A percentile compares a stretch with the other conserved stretches of the same genome.
phyloP scores from a whole-genome alignment of 2,329 filamentous ascomycete species.

The Venturia nashicola region DNA sequence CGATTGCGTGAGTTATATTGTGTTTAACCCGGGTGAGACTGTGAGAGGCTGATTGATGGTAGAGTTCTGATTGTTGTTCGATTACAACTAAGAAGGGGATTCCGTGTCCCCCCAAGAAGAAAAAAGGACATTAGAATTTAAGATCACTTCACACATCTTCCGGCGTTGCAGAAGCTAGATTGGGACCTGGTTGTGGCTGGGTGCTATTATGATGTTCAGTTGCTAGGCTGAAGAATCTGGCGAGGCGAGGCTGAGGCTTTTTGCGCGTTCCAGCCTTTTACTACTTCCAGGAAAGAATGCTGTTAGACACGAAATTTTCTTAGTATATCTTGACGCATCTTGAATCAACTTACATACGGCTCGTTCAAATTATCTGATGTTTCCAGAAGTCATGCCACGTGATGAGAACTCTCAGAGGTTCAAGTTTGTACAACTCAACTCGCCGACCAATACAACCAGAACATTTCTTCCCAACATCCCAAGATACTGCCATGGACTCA shows the following conservation, averaged over 20 bases:
- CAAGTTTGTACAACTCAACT: neutral
- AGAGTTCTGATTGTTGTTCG: neutral
- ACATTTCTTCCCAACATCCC: neutral
- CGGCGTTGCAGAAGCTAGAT: too few species aligned
- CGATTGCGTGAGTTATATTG: neutral
- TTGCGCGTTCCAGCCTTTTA: neutral
- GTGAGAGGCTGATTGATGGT: neutral
- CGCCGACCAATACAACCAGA: neutral
- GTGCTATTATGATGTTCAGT: neutral
- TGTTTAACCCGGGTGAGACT: neutral
- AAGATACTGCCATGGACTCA: neutral
- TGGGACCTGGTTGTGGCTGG: too few species aligned
- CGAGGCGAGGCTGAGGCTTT: neutral
- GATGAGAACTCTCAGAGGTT: neutral
- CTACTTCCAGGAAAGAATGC: neutral
- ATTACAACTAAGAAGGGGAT: neutral
- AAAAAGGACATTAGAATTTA: neutral
- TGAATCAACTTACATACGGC: too few species aligned
- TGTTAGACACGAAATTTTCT: too few species aligned
- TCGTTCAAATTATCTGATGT: neutral
- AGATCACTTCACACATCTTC: too few species aligned
- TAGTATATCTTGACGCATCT: too few species aligned
- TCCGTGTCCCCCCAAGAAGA: neutral
- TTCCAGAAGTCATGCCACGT: neutral
- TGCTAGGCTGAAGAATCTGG: neutral